Evolutionary conservation across 1,284 basidiomycete species (phyloP).

Genomic region (Garcileccinum viscosum): DNA sequence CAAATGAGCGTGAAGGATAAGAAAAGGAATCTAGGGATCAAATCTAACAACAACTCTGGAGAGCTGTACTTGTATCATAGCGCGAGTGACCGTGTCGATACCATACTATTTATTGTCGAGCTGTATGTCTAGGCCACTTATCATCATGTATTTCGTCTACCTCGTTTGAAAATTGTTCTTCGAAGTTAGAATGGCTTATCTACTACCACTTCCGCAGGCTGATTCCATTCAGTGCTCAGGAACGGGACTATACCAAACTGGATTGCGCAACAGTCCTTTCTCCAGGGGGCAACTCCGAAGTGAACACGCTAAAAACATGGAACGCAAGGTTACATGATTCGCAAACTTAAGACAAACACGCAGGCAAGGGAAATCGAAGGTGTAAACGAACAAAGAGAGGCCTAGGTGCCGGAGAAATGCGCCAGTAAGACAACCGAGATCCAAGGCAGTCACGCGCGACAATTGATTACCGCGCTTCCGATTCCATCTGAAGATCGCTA

Average conservation of each 20-base stretch:
- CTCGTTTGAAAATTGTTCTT: background rate
- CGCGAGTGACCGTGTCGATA: slow-evolving; percentile 1
- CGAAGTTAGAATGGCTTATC: background rate
- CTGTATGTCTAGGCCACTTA: background rate
- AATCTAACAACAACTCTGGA: background rate
- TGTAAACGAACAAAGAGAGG: too few relatives aligned
- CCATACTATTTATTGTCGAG: slow-evolving; percentile 1
- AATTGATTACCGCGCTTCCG: slow-evolving; percentile 7
- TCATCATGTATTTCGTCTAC: background rate
- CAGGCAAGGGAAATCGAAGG: slow-evolving; percentile 3
- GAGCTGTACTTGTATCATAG: background rate
- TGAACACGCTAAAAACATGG: slow-evolving; percentile 22
- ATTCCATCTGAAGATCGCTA: background rate
- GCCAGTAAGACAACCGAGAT: background rate
- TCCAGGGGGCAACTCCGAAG: background rate
- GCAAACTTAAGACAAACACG: slow-evolving; percentile 4
- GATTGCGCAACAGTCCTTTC: too few relatives aligned
- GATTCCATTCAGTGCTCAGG: background rate
- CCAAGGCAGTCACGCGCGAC: background rate
- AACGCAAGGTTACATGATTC: slow-evolving; percentile 11
- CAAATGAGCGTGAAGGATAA: slow-evolving; percentile 16
- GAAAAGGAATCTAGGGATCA: background rate
- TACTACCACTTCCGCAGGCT: background rate
- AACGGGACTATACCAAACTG: background rate
- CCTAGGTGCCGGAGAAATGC: background rate